A percentile compares a stretch with the other conserved stretches of the same genome.
Evolutionary conservation across 495 filamentous ascomycete genomes (phyloP).

Genomic region (Penicillium ucsense): DNA sequence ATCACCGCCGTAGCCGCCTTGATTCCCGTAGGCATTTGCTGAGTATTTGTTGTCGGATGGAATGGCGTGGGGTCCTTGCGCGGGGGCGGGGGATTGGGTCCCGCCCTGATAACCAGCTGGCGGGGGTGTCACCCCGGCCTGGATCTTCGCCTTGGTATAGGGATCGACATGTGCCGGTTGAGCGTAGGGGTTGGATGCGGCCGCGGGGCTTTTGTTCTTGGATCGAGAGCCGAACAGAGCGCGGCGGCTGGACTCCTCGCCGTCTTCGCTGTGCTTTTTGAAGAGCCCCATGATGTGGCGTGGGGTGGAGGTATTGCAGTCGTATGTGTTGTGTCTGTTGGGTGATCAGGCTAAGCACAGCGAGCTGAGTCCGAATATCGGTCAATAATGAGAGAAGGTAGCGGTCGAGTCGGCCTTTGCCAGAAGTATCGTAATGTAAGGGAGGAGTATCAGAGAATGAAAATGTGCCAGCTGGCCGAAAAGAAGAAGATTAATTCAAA

Average conservation of each 20-base stretch:
- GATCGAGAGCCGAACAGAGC: constrained; percentile 49
- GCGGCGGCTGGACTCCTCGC: constrained; percentile 48
- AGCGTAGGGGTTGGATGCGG: constrained; percentile 56
- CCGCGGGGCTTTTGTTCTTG: constrained; percentile 50
- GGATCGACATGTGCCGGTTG: constrained; percentile 49
- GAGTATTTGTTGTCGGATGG: constrained; percentile 41
- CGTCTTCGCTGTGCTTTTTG: constrained; percentile 53
- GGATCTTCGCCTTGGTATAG: constrained; percentile 52
- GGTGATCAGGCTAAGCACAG: no score
- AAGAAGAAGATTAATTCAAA: no score
- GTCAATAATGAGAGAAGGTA: neutral
- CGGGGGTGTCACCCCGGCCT: constrained; percentile 30
- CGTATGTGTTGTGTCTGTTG: no score
- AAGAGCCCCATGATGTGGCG: constrained; percentile 47
- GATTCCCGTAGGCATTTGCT: constrained; percentile 52
- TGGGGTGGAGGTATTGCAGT: neutral
- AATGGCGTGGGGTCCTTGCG: constrained; percentile 16
- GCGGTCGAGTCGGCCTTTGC: neutral
- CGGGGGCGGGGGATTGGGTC: constrained; percentile 14
- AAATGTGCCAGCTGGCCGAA: neutral
- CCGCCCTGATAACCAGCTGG: constrained; percentile 29
- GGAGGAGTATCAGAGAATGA: constrained; percentile 5
- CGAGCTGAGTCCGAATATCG: no score
- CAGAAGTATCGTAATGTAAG: neutral
- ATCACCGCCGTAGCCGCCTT: constrained; percentile 55